These are phyloP conservation scores for Nothophaeocryptopus gaeumannii DNA, from an alignment of 2,329 filamentous ascomycete species.

Conservation along the genomic window DNA sequence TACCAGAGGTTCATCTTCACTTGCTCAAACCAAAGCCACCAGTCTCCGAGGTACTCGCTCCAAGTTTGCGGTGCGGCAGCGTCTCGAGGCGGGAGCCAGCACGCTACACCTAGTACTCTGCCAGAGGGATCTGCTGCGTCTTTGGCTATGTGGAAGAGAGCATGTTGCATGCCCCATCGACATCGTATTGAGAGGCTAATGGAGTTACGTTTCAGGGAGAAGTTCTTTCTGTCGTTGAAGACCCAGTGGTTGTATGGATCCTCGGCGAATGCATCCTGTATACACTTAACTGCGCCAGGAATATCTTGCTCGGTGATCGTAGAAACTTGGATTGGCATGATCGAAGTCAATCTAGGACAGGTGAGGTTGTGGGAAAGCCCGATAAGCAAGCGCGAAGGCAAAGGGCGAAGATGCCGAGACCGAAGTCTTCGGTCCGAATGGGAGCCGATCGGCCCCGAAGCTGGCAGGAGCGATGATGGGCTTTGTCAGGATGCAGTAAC, in stretches of 20 bases:
- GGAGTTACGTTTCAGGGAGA: conserved; percentile 59
- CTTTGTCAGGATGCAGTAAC: too few relatives aligned
- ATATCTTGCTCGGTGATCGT: conserved; percentile 60
- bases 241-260: conserved; percentile 68
- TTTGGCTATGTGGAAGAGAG: conserved; percentile 68
- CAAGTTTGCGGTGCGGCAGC: conserved; percentile 53
- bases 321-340: conserved; percentile 50
- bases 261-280: conserved; percentile 64
- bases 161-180: conserved; percentile 67
- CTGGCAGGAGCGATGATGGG: too few relatives aligned
- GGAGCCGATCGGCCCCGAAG: too few relatives aligned
- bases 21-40: conserved; percentile 65
- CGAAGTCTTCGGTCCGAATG: too few relatives aligned
- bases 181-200: conserved; percentile 64
- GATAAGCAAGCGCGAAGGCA: too few relatives aligned
- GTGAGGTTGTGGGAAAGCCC: too few relatives aligned
- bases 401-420: too few relatives aligned
- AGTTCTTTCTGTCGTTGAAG: conserved; percentile 48
- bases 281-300: conserved; percentile 60
- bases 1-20: conserved; percentile 65
- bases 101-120: conserved; percentile 66
- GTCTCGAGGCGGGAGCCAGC: conserved; percentile 63
- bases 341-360: too few relatives aligned
- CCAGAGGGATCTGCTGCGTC: conserved; percentile 42
- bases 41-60: conserved; percentile 56